These are phyloP conservation scores for Arachis monticola DNA, from an alignment of 331 rosid genomes.

Conservation along the genomic window DNA sequence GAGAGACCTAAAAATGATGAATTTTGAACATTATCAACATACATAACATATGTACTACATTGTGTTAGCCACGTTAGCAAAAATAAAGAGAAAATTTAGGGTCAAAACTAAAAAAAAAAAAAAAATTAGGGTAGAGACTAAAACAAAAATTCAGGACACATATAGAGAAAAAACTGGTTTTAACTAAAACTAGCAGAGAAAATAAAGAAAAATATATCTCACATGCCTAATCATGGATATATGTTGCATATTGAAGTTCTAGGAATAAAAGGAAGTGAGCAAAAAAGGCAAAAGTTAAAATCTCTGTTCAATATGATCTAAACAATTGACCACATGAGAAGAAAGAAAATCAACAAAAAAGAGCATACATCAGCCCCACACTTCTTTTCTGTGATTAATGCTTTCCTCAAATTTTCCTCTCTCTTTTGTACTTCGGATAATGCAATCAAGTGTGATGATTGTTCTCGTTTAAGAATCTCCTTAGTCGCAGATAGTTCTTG, in stretches of 20 bases:
- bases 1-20: too few species aligned
- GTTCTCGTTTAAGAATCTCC: conserved; percentile 87
- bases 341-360: conserved; percentile 5
- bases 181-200: neutral
- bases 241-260: neutral
- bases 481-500: conserved; percentile 71
- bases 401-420: conserved; percentile 72
- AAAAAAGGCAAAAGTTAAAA: conserved; percentile 7
- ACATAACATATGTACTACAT: too few species aligned
- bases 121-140: too few species aligned
- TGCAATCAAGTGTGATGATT: conserved; percentile 75
- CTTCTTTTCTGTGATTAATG: conserved; percentile 69
- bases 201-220: neutral
- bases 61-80: neutral
- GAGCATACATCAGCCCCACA: conserved; percentile 68
- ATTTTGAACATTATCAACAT: too few species aligned
- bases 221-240: neutral
- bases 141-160: too few species aligned
- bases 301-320: neutral
- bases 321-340: conserved; percentile 17
- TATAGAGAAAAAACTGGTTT: too few species aligned
- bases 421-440: conserved; percentile 72
- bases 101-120: neutral
- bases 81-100: too few species aligned
- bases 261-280: conserved; percentile 7